Percentiles rank a stretch among this genome's conserved stretches.
These are phyloP conservation scores for Phoma herbarum DNA, from an alignment of 2,329 filamentous ascomycete species.

Conservation along the genomic window DNA sequence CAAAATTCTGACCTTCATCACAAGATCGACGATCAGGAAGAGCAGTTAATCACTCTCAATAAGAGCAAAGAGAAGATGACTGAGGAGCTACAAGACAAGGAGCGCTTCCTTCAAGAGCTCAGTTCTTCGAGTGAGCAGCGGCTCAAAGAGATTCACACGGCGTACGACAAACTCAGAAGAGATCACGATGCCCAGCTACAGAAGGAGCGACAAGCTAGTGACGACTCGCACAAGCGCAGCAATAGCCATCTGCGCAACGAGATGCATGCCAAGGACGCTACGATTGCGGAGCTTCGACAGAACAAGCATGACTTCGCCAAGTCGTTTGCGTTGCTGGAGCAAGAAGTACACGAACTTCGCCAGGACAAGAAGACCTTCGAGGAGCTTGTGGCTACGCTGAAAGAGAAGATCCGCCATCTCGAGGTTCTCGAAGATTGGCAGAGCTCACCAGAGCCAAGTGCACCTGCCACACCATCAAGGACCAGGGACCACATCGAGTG, in stretches of 20 bases:
- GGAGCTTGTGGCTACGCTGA: conserved; percentile 40
- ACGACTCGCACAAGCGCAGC: conserved; percentile 19
- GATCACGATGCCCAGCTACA: conserved; percentile 30
- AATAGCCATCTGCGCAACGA: conserved; percentile 27
- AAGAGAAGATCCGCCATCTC: conserved; percentile 43
- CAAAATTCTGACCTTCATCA: conserved; percentile 43
- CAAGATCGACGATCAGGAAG: conserved; percentile 36
- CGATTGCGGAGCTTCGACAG: conserved; percentile 39
- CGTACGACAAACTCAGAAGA: conserved; percentile 32
- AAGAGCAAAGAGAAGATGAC: conserved; percentile 34
- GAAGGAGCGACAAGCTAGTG: conserved; percentile 16
- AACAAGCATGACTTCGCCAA: conserved; percentile 36
- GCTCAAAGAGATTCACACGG: conserved; percentile 33
- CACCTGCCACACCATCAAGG: conserved; percentile 15
- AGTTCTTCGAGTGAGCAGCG: conserved; percentile 31
- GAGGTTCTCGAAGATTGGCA: conserved; percentile 39
- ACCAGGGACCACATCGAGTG: conserved; percentile 23
- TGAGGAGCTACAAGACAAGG: conserved; percentile 38
- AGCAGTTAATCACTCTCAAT: conserved; percentile 36
- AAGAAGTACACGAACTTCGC: conserved; percentile 38
- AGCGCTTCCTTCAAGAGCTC: conserved; percentile 40
- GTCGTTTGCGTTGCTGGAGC: conserved; percentile 40
- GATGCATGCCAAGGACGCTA: conserved; percentile 37
- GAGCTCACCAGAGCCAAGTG: conserved; percentile 19
- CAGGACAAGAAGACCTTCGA: conserved; percentile 47